phyloP scores from a whole-genome alignment of 805 yeast species.

The Candida tallmaniae region DNA sequence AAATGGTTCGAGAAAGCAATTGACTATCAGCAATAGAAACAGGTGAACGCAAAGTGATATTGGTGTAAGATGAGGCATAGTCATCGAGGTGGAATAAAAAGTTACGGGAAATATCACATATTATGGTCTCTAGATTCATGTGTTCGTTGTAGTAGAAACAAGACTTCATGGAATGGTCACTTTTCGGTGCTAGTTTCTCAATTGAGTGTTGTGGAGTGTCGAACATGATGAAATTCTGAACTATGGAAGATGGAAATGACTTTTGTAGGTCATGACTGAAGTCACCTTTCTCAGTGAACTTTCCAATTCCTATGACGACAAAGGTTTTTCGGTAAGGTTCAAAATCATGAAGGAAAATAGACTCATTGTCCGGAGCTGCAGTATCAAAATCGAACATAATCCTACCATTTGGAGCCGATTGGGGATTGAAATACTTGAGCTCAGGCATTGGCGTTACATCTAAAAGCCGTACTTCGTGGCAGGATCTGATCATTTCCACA shows the following conservation, averaged over 20 bases:
- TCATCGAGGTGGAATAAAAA: slow-evolving; percentile 61
- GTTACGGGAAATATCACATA: slow-evolving; percentile 68
- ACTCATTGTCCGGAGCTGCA: slow-evolving; percentile 46
- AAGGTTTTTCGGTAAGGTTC: slow-evolving; percentile 85
- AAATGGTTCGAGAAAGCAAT: slow-evolving; percentile 36
- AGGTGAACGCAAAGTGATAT: slow-evolving; percentile 81
- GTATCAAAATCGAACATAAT: slow-evolving; percentile 54
- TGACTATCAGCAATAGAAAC: slow-evolving; percentile 55
- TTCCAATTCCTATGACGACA: slow-evolving; percentile 47
- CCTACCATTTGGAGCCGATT: slow-evolving; percentile 75
- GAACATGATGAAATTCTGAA: slow-evolving; percentile 53
- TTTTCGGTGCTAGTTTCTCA: slow-evolving; percentile 10
- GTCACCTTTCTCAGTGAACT: slow-evolving; percentile 17
- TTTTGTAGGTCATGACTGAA: slow-evolving; percentile 29
- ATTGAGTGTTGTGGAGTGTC: slow-evolving; percentile 32
- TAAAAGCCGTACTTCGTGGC: slow-evolving; percentile 63
- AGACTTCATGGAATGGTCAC: slow-evolving; percentile 13
- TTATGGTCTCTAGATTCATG: slow-evolving; percentile 47
- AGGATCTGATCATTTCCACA: slow-evolving; percentile 39
- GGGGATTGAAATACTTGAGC: slow-evolving; percentile 66
- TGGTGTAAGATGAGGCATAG: slow-evolving; percentile 69
- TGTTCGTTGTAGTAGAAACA: slow-evolving; percentile 24
- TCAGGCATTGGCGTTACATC: slow-evolving; percentile 64
- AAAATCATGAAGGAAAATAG: slow-evolving; percentile 73
- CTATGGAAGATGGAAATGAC: slow-evolving; percentile 48